phyloP scores from a whole-genome alignment of 257 asterid genomes.

The Verbascum thapsus region DNA sequence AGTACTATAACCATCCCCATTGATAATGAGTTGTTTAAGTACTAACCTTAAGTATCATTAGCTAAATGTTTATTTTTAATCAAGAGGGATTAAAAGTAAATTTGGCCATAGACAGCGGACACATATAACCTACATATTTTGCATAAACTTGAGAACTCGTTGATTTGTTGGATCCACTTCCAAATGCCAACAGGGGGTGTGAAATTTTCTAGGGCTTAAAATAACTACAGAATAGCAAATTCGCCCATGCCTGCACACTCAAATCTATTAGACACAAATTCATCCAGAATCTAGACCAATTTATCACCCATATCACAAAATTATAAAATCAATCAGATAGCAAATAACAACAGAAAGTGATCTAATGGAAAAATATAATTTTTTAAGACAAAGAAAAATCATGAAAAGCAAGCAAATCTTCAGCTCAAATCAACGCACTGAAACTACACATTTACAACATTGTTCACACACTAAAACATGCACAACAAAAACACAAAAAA shows the following conservation, averaged over 20 bases:
- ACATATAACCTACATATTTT: not conserved
- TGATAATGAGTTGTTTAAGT: not conserved
- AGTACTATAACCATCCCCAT: not conserved
- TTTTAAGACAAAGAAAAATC: conserved; percentile 24
- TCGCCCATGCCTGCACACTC: not conserved
- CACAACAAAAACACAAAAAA: conserved; percentile 1
- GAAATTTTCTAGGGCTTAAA: conserved; percentile 19
- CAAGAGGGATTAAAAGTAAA: conserved; percentile 1
- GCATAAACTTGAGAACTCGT: not conserved
- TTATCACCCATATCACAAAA: conserved; percentile 28
- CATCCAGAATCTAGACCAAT: conserved; percentile 3
- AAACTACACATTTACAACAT: conserved; percentile 12
- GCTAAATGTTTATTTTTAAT: not conserved
- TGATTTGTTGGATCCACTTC: not conserved
- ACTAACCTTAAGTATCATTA: not conserved
- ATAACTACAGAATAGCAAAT: not conserved
- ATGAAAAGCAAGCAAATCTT: conserved; percentile 28
- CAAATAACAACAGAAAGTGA: not conserved
- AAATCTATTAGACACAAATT: not conserved
- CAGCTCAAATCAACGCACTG: conserved; percentile 25
- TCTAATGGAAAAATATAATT: too few relatives aligned
- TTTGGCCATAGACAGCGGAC: not conserved
- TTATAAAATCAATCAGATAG: conserved; percentile 6
- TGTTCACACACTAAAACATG: not conserved
- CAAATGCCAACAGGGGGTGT: conserved; percentile 8